phyloP scores from a whole-genome alignment of 1,284 basidiomycete genomes.

The Golubevia sp. region DNA sequence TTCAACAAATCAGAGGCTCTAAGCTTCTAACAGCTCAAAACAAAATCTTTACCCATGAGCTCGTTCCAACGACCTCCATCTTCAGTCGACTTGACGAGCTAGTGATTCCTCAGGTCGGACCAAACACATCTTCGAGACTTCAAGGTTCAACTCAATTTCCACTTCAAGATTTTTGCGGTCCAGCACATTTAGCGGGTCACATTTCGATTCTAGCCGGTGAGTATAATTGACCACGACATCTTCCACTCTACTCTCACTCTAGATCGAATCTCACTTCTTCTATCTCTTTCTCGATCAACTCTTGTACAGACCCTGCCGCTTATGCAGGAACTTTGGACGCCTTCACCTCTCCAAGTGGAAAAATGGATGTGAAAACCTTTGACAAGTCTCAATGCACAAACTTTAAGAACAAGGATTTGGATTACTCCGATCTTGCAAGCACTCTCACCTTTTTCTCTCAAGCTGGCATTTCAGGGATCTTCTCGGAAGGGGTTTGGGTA shows the following conservation, averaged over 20 bases:
- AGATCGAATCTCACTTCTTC: too few species aligned
- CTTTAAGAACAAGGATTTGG: too few species aligned
- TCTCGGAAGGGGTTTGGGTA: too few species aligned
- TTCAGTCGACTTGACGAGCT: slow-evolving; percentile 13
- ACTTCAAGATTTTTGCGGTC: slow-evolving; percentile 9
- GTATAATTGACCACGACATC: too few species aligned
- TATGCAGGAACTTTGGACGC: slow-evolving; percentile 8
- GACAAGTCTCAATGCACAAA: too few species aligned
- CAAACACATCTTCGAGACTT: slow-evolving; percentile 6
- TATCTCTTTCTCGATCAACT: too few species aligned
- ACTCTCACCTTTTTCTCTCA: too few species aligned
- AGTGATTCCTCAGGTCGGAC: slow-evolving; percentile 12
- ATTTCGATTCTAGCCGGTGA: slow-evolving; percentile 7
- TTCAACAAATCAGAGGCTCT: slow-evolving; percentile 7
- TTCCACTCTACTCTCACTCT: too few species aligned
- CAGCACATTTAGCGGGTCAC: slow-evolving; percentile 6
- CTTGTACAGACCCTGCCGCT: slow-evolving; percentile 8
- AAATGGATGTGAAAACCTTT: slow-evolving; percentile 2
- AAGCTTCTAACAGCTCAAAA: slow-evolving; percentile 2
- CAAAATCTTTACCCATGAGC: slow-evolving; percentile 1
- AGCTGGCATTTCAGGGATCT: too few species aligned
- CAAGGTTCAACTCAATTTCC: slow-evolving; percentile 9
- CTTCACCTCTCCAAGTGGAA: neutral
- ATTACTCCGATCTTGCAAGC: too few species aligned
- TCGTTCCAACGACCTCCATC: slow-evolving; percentile 12